Conservation (phyloP, 441 rosid genomes). For the Arabidopsis lyrata region DNA sequence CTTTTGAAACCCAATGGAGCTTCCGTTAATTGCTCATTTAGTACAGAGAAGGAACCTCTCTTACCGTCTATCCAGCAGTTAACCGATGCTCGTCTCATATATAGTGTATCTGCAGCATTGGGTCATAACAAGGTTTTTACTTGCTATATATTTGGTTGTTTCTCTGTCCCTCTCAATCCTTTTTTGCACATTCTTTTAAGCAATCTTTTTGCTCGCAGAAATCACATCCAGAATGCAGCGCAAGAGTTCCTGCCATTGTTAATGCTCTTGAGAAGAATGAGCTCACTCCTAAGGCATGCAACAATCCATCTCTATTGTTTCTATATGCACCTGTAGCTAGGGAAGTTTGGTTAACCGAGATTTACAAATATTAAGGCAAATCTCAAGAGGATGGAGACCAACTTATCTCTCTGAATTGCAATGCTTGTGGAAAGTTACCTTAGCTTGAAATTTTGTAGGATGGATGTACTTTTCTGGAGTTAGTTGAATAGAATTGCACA, state of each 20-base stretch:
- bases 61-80: conserved; percentile 49
- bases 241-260: conserved; percentile 93
- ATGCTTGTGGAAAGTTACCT: conserved; percentile 1
- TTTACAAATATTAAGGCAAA: not conserved
- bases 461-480: conserved; percentile 4
- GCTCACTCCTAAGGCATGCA: conserved; percentile 73
- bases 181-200: not conserved
- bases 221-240: conserved; percentile 93
- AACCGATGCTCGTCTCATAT: conserved; percentile 67
- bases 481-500: conserved; percentile 2
- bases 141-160: conserved; percentile 11
- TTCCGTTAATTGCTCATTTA: conserved; percentile 53
- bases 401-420: not conserved
- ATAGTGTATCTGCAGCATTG: conserved; percentile 79
- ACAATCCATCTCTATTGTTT: not conserved
- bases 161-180: not conserved
- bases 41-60: conserved; percentile 46
- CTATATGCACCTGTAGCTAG: not conserved
- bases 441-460: conserved; percentile 12
- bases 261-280: conserved; percentile 77
- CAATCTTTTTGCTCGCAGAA: conserved; percentile 54
- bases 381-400: conserved; percentile 1
- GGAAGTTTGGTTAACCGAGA: not conserved
- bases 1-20: conserved; percentile 29
- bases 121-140: conserved; percentile 82